Base-by-base conservation (phyloP, 495 filamentous ascomycete species). In the Penicillium subrubescens region DNA sequence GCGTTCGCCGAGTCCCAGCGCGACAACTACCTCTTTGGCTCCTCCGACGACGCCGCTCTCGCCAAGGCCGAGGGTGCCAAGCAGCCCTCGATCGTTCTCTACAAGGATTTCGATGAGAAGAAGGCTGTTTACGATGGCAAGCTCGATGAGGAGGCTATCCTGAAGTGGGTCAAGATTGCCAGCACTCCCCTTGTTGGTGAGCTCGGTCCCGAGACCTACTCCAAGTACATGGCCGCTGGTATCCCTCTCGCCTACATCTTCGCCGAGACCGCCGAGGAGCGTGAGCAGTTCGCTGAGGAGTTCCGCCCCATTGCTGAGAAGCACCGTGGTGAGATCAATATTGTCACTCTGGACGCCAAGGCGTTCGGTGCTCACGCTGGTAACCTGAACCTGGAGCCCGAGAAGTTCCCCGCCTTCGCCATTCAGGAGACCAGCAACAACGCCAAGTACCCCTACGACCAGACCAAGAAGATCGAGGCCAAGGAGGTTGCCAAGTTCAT, bases 101-200 rank as follows among this genome's bases (percentile, higher is more conserved):
- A 97, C 89, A 99, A 99, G 86, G 83, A 90, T 43, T 99, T 98
- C 67, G 95, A 99, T 73, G 95, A 97, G 84, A 94, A 94, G 83
- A 97, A 96, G 85, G 84, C 86, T 64, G 82, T 88, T 57, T 98
- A 89, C 82, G 81, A 87, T 23, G 92, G 91, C 67, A 87, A 90
- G 72, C 91, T 97, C 72, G 88, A 89, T 19, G 83, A 82, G 66
- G 89, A 92, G 65, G 83, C 86, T 48, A 91, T 99, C 70, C 86
- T 88, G 66, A 82, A 85, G 66, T 99, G 96, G 82, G 87, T 89
- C 70, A 96, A 92, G 79, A 88, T 86, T 35, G 84, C 93, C 50
- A 89, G 95, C 66, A 96, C 90, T 60, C 95, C 95, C 52, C 83
- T 98, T 69, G 89, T 99, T 72, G 95, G 95, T 61, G 96, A 99